Conservation (phyloP, 2,329 filamentous ascomycete species). For the Colletotrichum sp. region DNA sequence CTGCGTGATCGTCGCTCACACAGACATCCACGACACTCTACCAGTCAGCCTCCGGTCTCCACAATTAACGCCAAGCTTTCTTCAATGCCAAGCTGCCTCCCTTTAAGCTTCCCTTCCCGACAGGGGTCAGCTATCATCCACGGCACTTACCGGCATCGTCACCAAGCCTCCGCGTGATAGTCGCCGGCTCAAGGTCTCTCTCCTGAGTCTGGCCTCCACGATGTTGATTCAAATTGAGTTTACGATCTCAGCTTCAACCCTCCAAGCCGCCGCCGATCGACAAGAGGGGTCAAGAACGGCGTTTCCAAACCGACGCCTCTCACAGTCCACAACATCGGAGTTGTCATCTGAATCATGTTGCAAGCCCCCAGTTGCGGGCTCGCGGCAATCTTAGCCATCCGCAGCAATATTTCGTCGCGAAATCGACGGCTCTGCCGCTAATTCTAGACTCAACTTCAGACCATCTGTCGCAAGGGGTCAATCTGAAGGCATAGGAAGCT, state of each 20-base stretch:
- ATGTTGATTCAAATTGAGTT: not conserved
- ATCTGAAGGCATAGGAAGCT: not conserved
- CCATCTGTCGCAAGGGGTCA: not conserved
- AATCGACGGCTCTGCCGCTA: not conserved
- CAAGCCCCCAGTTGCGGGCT: not conserved
- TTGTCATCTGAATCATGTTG: not conserved
- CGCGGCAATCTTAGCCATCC: not conserved
- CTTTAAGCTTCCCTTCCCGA: constrained; percentile 1
- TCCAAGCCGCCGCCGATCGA: not conserved
- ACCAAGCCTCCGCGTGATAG: not conserved
- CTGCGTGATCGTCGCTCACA: constrained; percentile 20
- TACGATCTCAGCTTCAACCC: not conserved
- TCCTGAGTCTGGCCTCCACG: not conserved
- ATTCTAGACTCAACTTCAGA: not conserved
- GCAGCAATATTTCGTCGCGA: not conserved
- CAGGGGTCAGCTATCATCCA: not conserved
- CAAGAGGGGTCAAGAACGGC: not conserved
- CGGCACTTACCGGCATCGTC: not conserved
- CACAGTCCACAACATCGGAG: not conserved
- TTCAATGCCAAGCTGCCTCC: not conserved
- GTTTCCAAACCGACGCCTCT: not conserved
- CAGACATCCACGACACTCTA: not conserved
- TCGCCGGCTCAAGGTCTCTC: not conserved
- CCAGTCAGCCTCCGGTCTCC: not conserved
- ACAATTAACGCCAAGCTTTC: constrained; percentile 8